Percentiles rank a stretch among this genome's conserved stretches.
Conservation (phyloP, 768 basidiomycete genomes). For the Tulasnella sp. region DNA sequence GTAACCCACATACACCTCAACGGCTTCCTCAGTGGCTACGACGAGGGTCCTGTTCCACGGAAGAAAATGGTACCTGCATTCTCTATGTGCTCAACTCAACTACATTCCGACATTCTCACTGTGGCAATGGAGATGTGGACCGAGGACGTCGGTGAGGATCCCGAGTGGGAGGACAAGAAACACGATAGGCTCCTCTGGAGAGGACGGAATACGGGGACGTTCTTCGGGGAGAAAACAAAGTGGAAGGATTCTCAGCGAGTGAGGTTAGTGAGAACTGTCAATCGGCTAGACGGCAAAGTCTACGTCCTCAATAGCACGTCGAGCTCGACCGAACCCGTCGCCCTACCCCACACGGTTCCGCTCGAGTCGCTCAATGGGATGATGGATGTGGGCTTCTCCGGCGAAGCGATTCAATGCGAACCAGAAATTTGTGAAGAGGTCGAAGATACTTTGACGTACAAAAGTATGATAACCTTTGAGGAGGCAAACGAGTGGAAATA, state of each 20-base stretch:
- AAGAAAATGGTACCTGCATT: constrained; percentile 11
- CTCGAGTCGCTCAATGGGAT: constrained; percentile 25
- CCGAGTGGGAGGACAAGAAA: constrained; percentile 35
- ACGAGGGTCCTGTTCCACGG: constrained; percentile 16
- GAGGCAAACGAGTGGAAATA: constrained; percentile 31
- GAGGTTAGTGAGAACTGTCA: constrained; percentile 18
- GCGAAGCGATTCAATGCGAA: constrained; percentile 30
- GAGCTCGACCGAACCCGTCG: neutral
- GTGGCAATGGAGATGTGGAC: constrained; percentile 24
- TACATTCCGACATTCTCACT: constrained; percentile 27
- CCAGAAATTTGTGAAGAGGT: constrained; percentile 23
- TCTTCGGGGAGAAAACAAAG: constrained; percentile 24
- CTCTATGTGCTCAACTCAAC: constrained; percentile 15
- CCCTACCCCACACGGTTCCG: neutral
- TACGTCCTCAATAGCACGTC: neutral
- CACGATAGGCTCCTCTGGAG: constrained; percentile 36
- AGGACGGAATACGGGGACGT: constrained; percentile 35
- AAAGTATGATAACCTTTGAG: constrained; percentile 23
- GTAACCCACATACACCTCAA: constrained; percentile 26
- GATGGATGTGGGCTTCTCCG: constrained; percentile 30
- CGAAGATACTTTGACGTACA: constrained; percentile 24
- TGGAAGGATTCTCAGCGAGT: constrained; percentile 29
- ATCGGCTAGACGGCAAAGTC: neutral
- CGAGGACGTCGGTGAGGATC: constrained; percentile 28
- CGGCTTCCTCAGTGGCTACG: constrained; percentile 17